Evolutionary conservation across 2,329 filamentous ascomycete genomes (phyloP), one percentile per base, ranked within the genome.

Genomic region (Juglanconis sp.): DNA sequence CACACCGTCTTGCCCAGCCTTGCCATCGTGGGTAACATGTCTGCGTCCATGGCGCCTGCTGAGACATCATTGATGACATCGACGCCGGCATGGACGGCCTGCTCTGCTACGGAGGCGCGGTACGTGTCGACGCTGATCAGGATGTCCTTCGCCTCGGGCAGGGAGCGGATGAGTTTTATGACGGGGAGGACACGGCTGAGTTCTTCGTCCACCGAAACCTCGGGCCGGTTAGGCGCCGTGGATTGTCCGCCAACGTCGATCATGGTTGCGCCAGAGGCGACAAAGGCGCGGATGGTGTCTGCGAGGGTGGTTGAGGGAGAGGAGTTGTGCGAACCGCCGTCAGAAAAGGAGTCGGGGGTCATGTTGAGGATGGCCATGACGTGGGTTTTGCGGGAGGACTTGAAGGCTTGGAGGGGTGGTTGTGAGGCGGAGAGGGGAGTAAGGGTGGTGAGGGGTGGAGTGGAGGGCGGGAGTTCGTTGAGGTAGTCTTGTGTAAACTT

Each of bases 11-110:
- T 91, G 40, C 90, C 88, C 0, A 95, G 82, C 4, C 82, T 79
- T 0, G 91, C 94, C 64, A 94, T 88, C 0, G 90, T 92, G 13
- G 86, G 69, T 0, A 99, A 83, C 92, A 99, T 98, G 0, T 83
- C 81, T 0, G 84, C 77, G 71, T 98, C 95, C 54, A 96, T 79
- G 4, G 80, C 71, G 3, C 95, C 95, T 1, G 89, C 92, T 0
- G 92, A 96, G 40, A 99, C 87, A 73, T 99, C 95, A 76, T 99
- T 99, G 76, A 99, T 86, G 64, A 99, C 90, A 71, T 97, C 88
- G 6, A 93, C 94, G 54, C 95, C 95, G 4, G 88, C 90, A 32
- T 79, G 76, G 59, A 95, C 81, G 17, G 92, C 91, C 24, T 85
- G 85, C 67, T 87, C 84, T 2, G 94, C 95, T 1, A 99, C 94